Evolutionary conservation across 2,329 filamentous ascomycete genomes (phyloP), one percentile per base, ranked within the genome.

Genomic region (Claviceps fusiformis): DNA sequence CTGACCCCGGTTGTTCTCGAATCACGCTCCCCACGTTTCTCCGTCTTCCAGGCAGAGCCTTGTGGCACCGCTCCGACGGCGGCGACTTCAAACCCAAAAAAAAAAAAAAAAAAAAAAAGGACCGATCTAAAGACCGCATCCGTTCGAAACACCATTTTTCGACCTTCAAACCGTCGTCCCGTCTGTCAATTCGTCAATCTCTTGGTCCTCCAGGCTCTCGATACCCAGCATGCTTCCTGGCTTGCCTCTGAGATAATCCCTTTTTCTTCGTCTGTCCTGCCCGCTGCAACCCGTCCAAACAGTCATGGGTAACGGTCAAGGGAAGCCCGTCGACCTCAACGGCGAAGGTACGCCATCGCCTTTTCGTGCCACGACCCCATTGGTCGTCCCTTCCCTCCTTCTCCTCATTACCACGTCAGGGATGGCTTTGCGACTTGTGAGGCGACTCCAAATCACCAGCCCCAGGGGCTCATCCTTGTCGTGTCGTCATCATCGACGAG

Each of bases 241-340:
- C 55, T 55, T 54, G 50, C 59, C 55, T 52, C 55, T 44, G 49
- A 59, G 54, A 59, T 68, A 65, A 61, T 61, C 56, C 56, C 50
- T 52, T 50, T 37, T 54, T 29, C 53, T 62, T 58, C 58, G 59
- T 62, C 60, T 37, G 53, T 41, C 55, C 61, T 57, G 59, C 61
- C 65, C 59, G 60, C 56, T 58, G 54, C 56, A 62, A 61, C 61
- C 57, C 57, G 61, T 60, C 56, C 59, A 58, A 58, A 54, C 60
- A 95, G 93, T 2, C 5, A 97, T 97, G 92, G 92, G 92, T 70
- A 96, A 97, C 75, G 87, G 85, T 69, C 90, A 92, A 73, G 91
- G 91, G 72, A 96, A 96, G 73, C 89, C 88, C 72, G 82, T 95
- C 75, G 86, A 90, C 70, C 85, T 91, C 73, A 88, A 86, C 73